These are phyloP conservation scores for Mytilinidion resinicola DNA, from an alignment of 495 filamentous ascomycete genomes.

Conservation along the genomic window DNA sequence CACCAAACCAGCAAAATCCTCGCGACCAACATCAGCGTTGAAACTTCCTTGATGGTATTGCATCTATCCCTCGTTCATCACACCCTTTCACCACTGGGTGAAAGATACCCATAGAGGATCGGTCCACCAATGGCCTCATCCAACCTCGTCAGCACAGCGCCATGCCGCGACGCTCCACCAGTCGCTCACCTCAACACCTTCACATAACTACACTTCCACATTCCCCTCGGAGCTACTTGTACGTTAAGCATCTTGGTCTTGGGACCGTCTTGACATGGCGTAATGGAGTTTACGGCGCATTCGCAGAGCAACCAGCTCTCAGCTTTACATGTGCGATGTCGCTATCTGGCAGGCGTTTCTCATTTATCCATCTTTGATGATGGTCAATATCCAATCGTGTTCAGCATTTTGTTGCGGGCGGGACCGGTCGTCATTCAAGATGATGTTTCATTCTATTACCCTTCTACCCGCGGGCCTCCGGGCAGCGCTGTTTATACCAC, in stretches of 20 bases:
- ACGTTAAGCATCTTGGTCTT: not conserved
- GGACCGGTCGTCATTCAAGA: conserved; percentile 5
- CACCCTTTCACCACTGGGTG: conserved; percentile 10
- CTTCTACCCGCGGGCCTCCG: conserved; percentile 3
- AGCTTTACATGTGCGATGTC: not conserved
- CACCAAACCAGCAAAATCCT: conserved; percentile 24
- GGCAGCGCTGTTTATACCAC: conserved; percentile 18
- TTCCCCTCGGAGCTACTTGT: not conserved
- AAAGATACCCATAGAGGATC: not conserved
- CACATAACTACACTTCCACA: too few relatives aligned
- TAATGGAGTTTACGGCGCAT: conserved; percentile 1
- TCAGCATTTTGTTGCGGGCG: not conserved
- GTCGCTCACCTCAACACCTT: too few relatives aligned
- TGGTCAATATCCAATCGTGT: not conserved
- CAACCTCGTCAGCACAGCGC: too few relatives aligned
- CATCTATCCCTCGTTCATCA: conserved; percentile 7
- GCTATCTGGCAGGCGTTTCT: conserved; percentile 2
- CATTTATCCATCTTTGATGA: not conserved
- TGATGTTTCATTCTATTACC: conserved; percentile 1
- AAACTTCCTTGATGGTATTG: not conserved
- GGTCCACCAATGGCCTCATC: too few relatives aligned
- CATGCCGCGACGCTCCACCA: too few relatives aligned
- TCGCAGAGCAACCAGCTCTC: not conserved
- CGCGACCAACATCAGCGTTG: conserved; percentile 17
- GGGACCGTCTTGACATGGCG: not conserved